Percentiles rank a stretch among this genome's conserved stretches.
Conservation (phyloP, 116 monocot genomes). For the Posidonia oceanica region DNA sequence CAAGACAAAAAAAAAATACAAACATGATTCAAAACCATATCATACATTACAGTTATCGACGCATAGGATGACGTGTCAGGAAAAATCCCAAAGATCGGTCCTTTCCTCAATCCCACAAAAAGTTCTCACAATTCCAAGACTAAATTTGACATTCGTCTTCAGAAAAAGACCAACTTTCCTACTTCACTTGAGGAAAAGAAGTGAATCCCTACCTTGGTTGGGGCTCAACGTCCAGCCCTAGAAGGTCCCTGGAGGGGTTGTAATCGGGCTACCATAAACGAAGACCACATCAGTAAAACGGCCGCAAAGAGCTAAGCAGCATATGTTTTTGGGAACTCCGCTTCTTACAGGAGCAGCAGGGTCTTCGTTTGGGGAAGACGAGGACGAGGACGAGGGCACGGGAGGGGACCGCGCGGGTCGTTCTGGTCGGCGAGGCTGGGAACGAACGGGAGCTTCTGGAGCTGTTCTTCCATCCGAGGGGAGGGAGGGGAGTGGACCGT, state of each 20-base stretch:
- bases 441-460: too few species aligned
- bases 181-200: not conserved
- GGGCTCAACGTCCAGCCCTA: slow-evolving; percentile 45
- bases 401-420: too few species aligned
- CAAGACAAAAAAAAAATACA: not conserved
- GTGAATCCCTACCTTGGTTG: slow-evolving; percentile 22
- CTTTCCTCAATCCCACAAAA: not conserved
- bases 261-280: slow-evolving; percentile 32
- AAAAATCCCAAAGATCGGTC: not conserved
- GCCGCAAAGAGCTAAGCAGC: too few species aligned
- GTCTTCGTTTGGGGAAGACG: too few species aligned
- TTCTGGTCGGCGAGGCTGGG: too few species aligned
- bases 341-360: too few species aligned
- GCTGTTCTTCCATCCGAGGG: too few species aligned
- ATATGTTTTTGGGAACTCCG: too few species aligned
- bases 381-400: too few species aligned
- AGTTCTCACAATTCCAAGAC: not conserved
- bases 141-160: not conserved
- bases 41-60: too few species aligned
- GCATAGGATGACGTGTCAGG: not conserved
- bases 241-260: slow-evolving; percentile 44
- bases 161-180: not conserved
- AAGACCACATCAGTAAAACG: not conserved
- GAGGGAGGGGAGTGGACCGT: too few species aligned
- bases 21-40: not conserved